Evolutionary conservation across 2,329 filamentous ascomycete genomes (phyloP), one percentile per base, ranked within the genome.

Genomic region (Botrytis deweyae): DNA sequence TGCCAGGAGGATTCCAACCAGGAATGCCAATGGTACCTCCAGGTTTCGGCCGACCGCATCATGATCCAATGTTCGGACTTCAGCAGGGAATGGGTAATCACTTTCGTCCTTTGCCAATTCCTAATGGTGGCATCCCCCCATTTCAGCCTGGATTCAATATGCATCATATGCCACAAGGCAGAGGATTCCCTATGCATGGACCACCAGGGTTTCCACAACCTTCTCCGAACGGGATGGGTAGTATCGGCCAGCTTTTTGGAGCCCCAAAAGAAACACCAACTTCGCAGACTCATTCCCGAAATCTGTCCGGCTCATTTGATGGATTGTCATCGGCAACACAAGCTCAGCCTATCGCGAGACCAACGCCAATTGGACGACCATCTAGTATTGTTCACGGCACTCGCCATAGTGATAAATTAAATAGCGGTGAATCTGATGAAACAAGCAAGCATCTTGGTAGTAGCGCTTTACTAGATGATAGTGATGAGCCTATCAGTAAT

Each of bases 311-410:
- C 20, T 91, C 91, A 20, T 89, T 91, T 75, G 92, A 95, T 14
- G 85, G 85, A 25, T 84, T 86, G 44, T 77, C 82, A 7, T 80
- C 84, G 12, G 82, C 84, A 40, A 82, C 86, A 18, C 85, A 89
- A 72, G 86, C 91, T 49, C 91, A 94, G 76, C 93, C 93, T 1
- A 95, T 97, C 75, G 88, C 91, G 64, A 89, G 94, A 72, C 95
- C 95, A 40, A 89, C 93, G 38, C 95, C 95, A 0, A 98, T 98
- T 76, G 93, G 95, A 76, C 89, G 94, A 49, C 95, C 96, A 0
- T 91, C 91, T 25, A 97, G 94, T 81, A 89, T 89, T 38, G 87
- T 86, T 25, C 86, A 88, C 65, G 87, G 87, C 22, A 86, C 86
- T 63, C 84, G 84, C 33, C 79, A 68, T 58, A 81, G 83, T 44